Base-by-base conservation (phyloP, 345 rosid species). In the Syzygium jambos region DNA sequence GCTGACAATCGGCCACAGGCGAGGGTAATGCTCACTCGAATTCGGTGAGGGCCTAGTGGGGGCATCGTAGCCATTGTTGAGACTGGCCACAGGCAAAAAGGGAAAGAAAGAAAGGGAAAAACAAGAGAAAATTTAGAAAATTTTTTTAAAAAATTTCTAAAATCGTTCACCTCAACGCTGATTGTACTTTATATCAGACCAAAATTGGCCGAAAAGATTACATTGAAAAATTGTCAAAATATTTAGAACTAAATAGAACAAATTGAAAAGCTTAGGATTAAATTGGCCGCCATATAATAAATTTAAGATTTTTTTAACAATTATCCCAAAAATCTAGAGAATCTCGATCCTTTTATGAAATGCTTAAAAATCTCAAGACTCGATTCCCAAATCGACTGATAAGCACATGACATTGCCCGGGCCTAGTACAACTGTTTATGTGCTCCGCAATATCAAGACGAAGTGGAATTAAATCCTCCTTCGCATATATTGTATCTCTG, bases 171-270 rank as follows among this genome's bases (percentile, higher is more conserved):
- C 3, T 8, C 23, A 34, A 9, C 7, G 2, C 3, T 2, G 10
- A 30, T 7, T 0, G 3, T 30, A 10, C 12, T 65, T 3, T 0
- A 68, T 34, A 34, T 30, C 2, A 0, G 2, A 5, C 17, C 46
- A 34, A 34, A 17, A 68, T 68, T 30, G 12, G 3, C 2, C 5
- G 4, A 9, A 68, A 17, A 5, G 46, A 41, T 73, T 73, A 38
- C 22, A 73, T 10, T 3, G 7, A 1, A 73, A 73, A 38, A 73
- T 73, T 4, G 25, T 19, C 23, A 73, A 19, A 34, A 34, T 1
- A 0, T 68, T 68, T 68, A 30, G 10, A 3, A 34, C 4, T 3
- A 34, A 68, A 65, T 17, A 4, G 2, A 30, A 4, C 11, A 2
- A 30, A 16, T 65, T 65, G 43, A 30, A 65, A 61, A 9, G 6